Conservation (phyloP, 176 grass and related monocot species). For the Phoenix roebelenii region DNA sequence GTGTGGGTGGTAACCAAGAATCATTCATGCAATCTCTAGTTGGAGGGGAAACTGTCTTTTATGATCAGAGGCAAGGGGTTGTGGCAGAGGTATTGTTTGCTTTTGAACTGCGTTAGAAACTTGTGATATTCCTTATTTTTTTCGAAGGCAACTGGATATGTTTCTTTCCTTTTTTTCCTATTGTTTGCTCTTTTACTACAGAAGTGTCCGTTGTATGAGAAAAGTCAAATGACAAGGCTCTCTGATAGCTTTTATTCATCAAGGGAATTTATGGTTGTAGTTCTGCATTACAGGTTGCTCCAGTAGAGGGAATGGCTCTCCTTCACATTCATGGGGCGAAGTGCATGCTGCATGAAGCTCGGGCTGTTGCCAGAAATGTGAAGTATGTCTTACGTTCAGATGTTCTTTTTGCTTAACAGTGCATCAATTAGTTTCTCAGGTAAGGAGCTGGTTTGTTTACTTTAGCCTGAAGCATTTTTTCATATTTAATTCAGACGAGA, state of each 20-base stretch:
- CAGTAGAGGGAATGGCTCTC: conserved; percentile 73
- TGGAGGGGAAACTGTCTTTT: conserved; percentile 92
- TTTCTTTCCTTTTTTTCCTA: too few species aligned
- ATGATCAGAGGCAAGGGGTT: conserved; percentile 60
- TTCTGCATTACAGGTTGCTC: conserved; percentile 51
- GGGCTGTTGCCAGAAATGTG: conserved; percentile 64
- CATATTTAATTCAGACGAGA: too few species aligned
- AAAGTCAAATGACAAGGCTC: too few species aligned
- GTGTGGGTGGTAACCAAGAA: conserved; percentile 34
- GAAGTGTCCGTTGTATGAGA: too few species aligned
- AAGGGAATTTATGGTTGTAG: not conserved
- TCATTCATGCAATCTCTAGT: conserved; percentile 43
- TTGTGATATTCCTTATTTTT: too few species aligned
- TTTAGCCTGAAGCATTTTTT: not conserved
- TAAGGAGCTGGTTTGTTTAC: not conserved
- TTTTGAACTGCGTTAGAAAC: not conserved
- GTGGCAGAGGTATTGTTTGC: conserved; percentile 64
- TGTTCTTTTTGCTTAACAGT: conserved; percentile 54
- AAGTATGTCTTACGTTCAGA: conserved; percentile 51
- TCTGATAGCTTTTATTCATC: too few species aligned
- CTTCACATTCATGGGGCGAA: conserved; percentile 84
- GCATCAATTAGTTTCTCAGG: not conserved
- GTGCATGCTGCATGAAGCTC: conserved; percentile 96
- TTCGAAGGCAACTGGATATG: too few species aligned
- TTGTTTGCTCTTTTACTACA: too few species aligned